phyloP scores from a whole-genome alignment of 345 rosid species.

The Chamaenerion angustifolium region DNA sequence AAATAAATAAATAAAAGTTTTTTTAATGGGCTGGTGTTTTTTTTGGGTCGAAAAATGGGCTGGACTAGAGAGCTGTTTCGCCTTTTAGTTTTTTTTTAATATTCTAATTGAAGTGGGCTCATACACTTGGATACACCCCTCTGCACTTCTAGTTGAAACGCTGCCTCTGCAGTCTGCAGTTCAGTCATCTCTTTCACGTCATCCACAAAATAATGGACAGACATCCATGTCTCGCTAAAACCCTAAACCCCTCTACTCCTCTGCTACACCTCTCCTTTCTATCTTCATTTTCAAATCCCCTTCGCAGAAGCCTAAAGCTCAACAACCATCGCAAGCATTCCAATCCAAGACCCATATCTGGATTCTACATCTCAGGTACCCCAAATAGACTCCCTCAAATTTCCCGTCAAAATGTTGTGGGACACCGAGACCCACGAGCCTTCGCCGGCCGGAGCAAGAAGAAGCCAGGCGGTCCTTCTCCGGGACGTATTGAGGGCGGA shows the following conservation, averaged over 20 bases:
- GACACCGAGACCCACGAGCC: conserved; percentile 35
- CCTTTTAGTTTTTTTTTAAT: no score
- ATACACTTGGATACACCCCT: no score
- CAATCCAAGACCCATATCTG: conserved; percentile 11
- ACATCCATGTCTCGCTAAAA: conserved; percentile 49
- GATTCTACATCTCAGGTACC: conserved; percentile 1
- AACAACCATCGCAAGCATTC: not conserved
- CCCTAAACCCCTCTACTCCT: conserved; percentile 45
- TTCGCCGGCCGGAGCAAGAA: conserved; percentile 84
- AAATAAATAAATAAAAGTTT: no score
- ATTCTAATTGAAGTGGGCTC: no score
- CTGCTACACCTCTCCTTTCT: conserved; percentile 9
- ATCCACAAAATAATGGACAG: conserved; percentile 20
- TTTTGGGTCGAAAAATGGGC: no score
- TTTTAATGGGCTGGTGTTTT: no score
- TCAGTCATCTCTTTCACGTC: no score
- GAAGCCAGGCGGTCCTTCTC: conserved; percentile 43
- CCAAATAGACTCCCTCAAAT: conserved; percentile 2
- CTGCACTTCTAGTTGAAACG: no score
- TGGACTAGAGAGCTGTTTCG: no score
- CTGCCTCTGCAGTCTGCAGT: no score
- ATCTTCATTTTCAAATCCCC: conserved; percentile 4
- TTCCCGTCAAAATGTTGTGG: conserved; percentile 11
- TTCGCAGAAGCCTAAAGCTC: conserved; percentile 2
- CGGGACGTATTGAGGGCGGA: conserved; percentile 48